Evolutionary conservation across 257 asterid species (phyloP).

Genomic region (Przewalskia tangutica): DNA sequence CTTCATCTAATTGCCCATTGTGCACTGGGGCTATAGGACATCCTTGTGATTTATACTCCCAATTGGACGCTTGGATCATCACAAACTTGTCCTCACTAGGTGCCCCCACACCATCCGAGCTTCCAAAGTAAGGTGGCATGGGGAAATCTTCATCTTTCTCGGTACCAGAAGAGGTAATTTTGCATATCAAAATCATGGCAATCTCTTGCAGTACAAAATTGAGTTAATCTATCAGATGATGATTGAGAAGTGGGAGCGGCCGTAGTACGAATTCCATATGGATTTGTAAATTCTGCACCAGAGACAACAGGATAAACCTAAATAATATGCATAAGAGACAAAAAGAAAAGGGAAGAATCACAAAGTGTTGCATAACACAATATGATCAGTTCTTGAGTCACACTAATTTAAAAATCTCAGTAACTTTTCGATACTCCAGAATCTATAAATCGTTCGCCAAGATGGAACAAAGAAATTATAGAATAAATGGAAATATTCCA

Average conservation of each 20-base stretch:
- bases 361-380: background rate
- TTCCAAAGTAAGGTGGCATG: conserved; percentile 45
- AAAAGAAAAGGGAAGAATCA: background rate
- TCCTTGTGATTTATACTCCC: conserved; percentile 16
- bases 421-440: no score
- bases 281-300: conserved; percentile 76
- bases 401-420: background rate
- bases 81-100: conserved; percentile 84
- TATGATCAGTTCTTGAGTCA: background rate
- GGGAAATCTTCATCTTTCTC: conserved; percentile 70
- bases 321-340: background rate
- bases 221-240: conserved; percentile 78
- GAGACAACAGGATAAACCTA: background rate
- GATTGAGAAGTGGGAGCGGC: conserved; percentile 51
- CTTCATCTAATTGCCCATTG: background rate
- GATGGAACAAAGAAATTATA: background rate
- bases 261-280: conserved; percentile 54
- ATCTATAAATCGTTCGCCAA: background rate
- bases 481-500: background rate
- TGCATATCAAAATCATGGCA: conserved; percentile 91
- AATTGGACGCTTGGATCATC: conserved; percentile 25
- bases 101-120: conserved; percentile 18
- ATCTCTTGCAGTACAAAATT: conserved; percentile 87
- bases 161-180: conserved; percentile 70
- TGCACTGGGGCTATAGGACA: conserved; percentile 19